phyloP scores from a whole-genome alignment of 2,329 filamentous ascomycete genomes.

The Gyromitra esculenta region DNA sequence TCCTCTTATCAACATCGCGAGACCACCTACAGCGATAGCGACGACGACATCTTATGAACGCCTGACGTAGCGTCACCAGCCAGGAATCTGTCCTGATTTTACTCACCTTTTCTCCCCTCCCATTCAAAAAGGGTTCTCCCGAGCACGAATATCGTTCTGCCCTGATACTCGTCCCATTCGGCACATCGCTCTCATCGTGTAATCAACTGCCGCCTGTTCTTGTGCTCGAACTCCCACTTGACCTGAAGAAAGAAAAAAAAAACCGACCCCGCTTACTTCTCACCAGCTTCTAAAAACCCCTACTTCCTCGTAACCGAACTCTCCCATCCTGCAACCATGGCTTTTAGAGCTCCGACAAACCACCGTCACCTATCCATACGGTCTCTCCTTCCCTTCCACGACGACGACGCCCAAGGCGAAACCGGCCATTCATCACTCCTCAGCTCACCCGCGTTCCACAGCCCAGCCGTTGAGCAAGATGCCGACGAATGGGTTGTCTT shows the following conservation, averaged over 20 bases:
- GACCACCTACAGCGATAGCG: constrained; percentile 20
- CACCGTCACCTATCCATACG: constrained; percentile 47
- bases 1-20: constrained; percentile 45
- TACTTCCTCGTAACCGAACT: constrained; percentile 5
- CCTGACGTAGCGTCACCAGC: constrained; percentile 38
- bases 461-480: constrained; percentile 47
- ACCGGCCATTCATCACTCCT: constrained; percentile 35
- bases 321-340: constrained; percentile 40
- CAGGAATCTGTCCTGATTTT: constrained; percentile 8
- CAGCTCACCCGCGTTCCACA: constrained; percentile 21
- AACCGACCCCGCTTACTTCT: constrained; percentile 36
- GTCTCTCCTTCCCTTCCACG: constrained; percentile 35
- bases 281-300: constrained; percentile 22
- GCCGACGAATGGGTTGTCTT: constrained; percentile 92
- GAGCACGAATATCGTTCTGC: constrained; percentile 14
- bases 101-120: constrained; percentile 7
- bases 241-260: constrained; percentile 14
- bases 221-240: constrained; percentile 27
- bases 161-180: constrained; percentile 12
- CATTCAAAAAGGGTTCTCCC: constrained; percentile 26
- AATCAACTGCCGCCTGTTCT: constrained; percentile 28
- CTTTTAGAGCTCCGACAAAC: constrained; percentile 48
- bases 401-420: constrained; percentile 37
- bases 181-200: constrained; percentile 10
- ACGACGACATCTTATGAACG: constrained; percentile 24